A percentile compares a stretch with the other conserved stretches of the same genome.
Evolutionary conservation across 257 asterid species (phyloP).

Genomic region (Solanum ossicruentum): DNA sequence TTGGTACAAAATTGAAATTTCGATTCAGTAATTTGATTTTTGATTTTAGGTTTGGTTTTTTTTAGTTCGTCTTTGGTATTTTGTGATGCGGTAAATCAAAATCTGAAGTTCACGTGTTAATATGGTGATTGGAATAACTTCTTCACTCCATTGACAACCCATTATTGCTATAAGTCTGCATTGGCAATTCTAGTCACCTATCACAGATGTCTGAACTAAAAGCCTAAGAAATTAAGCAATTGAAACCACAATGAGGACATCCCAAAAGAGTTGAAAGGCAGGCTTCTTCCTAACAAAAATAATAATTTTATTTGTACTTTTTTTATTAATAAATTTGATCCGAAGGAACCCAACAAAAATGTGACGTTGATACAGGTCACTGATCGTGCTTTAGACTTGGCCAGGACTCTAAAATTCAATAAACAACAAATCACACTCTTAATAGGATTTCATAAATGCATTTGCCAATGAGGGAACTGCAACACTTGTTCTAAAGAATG

Average conservation of each 20-base stretch:
- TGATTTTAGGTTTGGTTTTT: no score
- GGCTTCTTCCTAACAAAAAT: no score
- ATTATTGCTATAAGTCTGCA: not conserved
- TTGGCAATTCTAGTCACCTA: not conserved
- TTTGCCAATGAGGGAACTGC: not conserved
- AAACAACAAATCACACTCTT: not conserved
- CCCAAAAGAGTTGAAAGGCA: not conserved
- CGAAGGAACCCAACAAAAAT: not conserved
- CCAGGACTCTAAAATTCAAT: not conserved
- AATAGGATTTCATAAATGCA: not conserved
- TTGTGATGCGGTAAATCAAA: not conserved
- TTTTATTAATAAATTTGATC: not conserved
- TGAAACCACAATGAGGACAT: not conserved
- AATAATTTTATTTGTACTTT: no score
- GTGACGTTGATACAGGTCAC: not conserved
- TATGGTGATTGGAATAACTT: not conserved
- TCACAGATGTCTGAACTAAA: not conserved
- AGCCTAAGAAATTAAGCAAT: not conserved
- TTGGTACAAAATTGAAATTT: no score
- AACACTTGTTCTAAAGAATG: not conserved
- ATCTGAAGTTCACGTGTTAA: not conserved
- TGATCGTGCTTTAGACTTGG: not conserved
- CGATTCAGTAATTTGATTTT: no score
- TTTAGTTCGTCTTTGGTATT: no score
- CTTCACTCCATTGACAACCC: not conserved